phyloP scores from a whole-genome alignment of 257 asterid species.

The Coffea canephora region DNA sequence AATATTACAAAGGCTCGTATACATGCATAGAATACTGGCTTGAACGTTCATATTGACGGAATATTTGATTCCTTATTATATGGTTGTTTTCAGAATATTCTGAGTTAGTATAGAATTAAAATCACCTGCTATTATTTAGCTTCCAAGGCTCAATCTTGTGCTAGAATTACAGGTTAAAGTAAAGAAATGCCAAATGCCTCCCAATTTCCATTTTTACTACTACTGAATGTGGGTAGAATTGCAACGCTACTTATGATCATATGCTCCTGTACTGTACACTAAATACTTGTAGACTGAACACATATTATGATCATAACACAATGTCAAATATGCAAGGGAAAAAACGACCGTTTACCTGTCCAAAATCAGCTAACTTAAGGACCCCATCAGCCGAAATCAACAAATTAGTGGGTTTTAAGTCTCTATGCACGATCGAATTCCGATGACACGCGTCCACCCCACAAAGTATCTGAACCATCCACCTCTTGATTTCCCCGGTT shows the following conservation, averaged over 20 bases:
- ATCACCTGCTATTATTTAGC: neutral
- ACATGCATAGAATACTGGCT: neutral
- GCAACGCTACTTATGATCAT: too few relatives aligned
- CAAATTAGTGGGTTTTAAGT: conserved; percentile 88
- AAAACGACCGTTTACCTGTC: conserved; percentile 53
- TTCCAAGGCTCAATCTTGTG: neutral
- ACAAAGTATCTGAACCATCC: conserved; percentile 81
- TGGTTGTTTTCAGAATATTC: neutral
- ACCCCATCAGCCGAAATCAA: conserved; percentile 76
- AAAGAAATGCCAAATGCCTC: neutral
- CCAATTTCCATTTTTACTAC: too few relatives aligned
- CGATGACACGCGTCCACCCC: conserved; percentile 82
- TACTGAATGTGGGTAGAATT: neutral
- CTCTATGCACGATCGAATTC: conserved; percentile 81
- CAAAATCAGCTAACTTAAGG: conserved; percentile 92
- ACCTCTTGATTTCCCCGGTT: conserved; percentile 66
- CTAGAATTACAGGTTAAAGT: neutral
- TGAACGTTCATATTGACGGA: neutral
- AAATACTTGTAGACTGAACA: too few relatives aligned
- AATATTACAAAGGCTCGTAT: neutral
- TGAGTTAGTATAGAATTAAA: too few relatives aligned
- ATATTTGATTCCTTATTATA: neutral
- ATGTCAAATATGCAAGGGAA: neutral
- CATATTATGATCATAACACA: too few relatives aligned
- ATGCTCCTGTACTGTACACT: too few relatives aligned